Evolutionary conservation across 2,329 filamentous ascomycete species (phyloP).

Genomic region (Juglanconis juglandina): DNA sequence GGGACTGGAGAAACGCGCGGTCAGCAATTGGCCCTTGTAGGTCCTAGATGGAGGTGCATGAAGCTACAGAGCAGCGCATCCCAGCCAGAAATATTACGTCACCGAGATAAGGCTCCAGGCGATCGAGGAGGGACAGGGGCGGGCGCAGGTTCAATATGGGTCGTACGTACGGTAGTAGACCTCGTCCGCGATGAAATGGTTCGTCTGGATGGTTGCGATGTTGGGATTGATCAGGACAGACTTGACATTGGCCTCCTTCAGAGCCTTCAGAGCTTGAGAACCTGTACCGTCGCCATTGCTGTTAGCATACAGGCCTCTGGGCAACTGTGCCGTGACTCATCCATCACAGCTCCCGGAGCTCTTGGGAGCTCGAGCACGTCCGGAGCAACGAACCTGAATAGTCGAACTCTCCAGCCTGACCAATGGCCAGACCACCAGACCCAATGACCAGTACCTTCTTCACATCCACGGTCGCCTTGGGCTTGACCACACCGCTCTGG

Average conservation of each 20-base stretch:
- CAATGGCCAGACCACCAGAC: constrained; percentile 91
- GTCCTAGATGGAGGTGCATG: not conserved
- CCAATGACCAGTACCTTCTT: constrained; percentile 98
- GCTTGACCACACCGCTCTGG: constrained; percentile 81
- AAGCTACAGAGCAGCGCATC: not conserved
- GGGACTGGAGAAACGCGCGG: constrained; percentile 48
- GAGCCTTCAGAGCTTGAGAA: constrained; percentile 90
- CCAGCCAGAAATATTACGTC: not conserved
- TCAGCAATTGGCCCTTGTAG: constrained; percentile 2
- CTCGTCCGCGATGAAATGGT: constrained; percentile 92
- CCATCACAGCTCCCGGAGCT: constrained; percentile 9
- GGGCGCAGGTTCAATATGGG: not conserved
- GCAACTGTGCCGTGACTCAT: constrained; percentile 25
- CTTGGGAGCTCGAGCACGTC: not conserved
- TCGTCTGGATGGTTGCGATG: constrained; percentile 97
- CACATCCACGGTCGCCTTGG: constrained; percentile 76
- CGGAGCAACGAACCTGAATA: constrained; percentile 74
- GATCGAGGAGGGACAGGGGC: not conserved
- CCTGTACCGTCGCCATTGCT: constrained; percentile 48
- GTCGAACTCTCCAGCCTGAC: constrained; percentile 96
- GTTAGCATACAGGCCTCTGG: constrained; percentile 17
- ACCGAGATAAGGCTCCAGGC: not conserved
- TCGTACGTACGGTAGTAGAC: constrained; percentile 70
- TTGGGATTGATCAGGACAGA: constrained; percentile 97
- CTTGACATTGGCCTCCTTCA: constrained; percentile 89